A percentile compares a stretch with the other conserved stretches of the same genome.
Conservation (phyloP, 768 basidiomycete genomes). For the Sarcomyxa edulis region DNA sequence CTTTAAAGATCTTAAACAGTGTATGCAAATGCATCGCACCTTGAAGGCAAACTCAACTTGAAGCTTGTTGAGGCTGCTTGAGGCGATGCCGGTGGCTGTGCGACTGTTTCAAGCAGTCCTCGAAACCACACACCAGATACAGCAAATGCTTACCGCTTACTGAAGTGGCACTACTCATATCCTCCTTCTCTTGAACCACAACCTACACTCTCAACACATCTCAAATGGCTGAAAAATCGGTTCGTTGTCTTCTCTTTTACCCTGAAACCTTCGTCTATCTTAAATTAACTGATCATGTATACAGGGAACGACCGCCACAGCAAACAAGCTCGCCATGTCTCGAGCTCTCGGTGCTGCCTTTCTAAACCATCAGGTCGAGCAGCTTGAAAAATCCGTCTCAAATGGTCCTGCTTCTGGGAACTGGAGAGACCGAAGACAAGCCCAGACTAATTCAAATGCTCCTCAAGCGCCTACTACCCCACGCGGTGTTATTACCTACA, state of each 20-base stretch:
- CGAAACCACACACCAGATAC: not conserved
- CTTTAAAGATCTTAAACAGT: too few relatives aligned
- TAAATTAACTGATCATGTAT: not conserved
- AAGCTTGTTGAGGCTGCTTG: too few relatives aligned
- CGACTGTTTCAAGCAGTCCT: too few relatives aligned
- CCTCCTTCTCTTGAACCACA: too few relatives aligned
- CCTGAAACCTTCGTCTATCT: not conserved
- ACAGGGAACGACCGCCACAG: conserved; percentile 22
- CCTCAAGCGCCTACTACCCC: not conserved
- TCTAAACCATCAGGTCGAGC: conserved; percentile 82
- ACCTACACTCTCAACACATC: not conserved
- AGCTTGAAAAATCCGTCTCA: conserved; percentile 73
- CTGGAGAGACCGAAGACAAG: conserved; percentile 47
- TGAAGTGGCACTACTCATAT: too few relatives aligned
- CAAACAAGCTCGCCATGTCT: conserved; percentile 76
- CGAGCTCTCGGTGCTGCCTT: conserved; percentile 84
- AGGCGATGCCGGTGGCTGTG: too few relatives aligned
- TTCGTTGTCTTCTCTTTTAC: conserved; percentile 5
- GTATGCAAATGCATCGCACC: too few relatives aligned
- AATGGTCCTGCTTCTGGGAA: conserved; percentile 49
- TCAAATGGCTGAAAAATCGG: conserved; percentile 28
- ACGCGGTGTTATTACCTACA: not conserved
- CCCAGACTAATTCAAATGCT: not conserved
- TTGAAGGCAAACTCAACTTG: too few relatives aligned
- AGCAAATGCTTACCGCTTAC: not conserved